Base-by-base conservation (phyloP, 106 monocot species). In the Triglochin maritima region DNA sequence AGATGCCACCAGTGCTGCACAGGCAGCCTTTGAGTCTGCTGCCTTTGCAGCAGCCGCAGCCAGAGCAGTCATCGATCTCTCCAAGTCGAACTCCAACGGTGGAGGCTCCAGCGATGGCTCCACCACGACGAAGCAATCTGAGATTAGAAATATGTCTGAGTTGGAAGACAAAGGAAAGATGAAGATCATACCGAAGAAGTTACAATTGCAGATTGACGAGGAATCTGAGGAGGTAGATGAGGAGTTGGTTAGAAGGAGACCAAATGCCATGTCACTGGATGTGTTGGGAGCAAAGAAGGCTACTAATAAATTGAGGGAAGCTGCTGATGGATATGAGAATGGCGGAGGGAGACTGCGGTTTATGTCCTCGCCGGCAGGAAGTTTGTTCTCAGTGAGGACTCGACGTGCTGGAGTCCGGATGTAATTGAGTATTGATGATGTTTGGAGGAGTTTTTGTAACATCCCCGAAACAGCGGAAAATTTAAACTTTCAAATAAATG, bases 21-120 rank as follows among this genome's bases (percentile, higher is more conserved):
- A 78, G 67, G 93, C 84, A 0, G 93, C 93, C 17, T 94, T 76
- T 50, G 69, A 86, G 59, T 86, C 81, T 1, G 93, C 93, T 1
- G 80, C 81, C 1, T 76, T 67, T 50, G 93, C 89, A 4, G 94
- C 87, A 0, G 82, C 71, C 1, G 94, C 94, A 4, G 89, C 87
- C 11, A 84, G 70, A 63, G 81, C 73, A 2, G 89, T 85, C 1
- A 74, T 81, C 6, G 85, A 83, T 69, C 82, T 94, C 48, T 87
- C 82, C 6, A 71, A 63, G 59, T 73, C 76, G 16, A 76, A 79
- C 17, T 75, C 77, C 2, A 53, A 73, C 12, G 72, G 68, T 2
- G 68, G 57, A 29, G 70, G 74, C 8, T 63, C 71, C 3, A 55
- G 56, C 8, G 63, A 43, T 43, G n/a, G 11, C 44, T 5, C 13